Conservation (phyloP, 2,329 filamentous ascomycete species). For the Endoconidiophora laricicola region DNA sequence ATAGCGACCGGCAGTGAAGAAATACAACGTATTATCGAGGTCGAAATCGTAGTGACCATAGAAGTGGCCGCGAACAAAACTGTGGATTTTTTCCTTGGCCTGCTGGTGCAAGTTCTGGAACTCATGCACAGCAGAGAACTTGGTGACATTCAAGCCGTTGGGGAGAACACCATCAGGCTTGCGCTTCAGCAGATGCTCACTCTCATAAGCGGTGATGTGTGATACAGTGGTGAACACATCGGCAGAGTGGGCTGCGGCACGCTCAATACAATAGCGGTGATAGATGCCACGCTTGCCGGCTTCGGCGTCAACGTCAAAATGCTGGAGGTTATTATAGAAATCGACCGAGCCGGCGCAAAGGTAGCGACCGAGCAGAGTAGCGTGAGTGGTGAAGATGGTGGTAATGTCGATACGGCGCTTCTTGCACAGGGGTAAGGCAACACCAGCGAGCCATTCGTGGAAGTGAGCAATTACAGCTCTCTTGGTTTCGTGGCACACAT, state of each 20-base stretch:
- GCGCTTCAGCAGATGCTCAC: conserved; percentile 89
- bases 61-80: conserved; percentile 95
- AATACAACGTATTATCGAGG: conserved; percentile 88
- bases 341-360: conserved; percentile 94
- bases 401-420: conserved; percentile 91
- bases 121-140: conserved; percentile 95
- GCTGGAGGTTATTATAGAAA: conserved; percentile 97
- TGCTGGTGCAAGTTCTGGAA: conserved; percentile 97
- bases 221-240: conserved; percentile 99
- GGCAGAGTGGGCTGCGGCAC: conserved; percentile 74
- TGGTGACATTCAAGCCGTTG: conserved; percentile 95
- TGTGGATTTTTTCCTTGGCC: conserved; percentile 93
- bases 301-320: conserved; percentile 90
- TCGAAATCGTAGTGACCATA: conserved; percentile 98
- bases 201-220: conserved; percentile 96
- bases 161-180: conserved; percentile 94
- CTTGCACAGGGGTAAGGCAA: conserved; percentile 79
- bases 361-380: conserved; percentile 78
- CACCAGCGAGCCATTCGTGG: conserved; percentile 95
- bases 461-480: conserved; percentile 94
- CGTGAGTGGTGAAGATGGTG: conserved; percentile 97
- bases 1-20: conserved; percentile 93
- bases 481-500: conserved; percentile 80
- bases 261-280: conserved; percentile 95
- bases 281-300: conserved; percentile 97